phyloP scores from a whole-genome alignment of 805 yeast genomes.

The Lachancea dasiensis region DNA sequence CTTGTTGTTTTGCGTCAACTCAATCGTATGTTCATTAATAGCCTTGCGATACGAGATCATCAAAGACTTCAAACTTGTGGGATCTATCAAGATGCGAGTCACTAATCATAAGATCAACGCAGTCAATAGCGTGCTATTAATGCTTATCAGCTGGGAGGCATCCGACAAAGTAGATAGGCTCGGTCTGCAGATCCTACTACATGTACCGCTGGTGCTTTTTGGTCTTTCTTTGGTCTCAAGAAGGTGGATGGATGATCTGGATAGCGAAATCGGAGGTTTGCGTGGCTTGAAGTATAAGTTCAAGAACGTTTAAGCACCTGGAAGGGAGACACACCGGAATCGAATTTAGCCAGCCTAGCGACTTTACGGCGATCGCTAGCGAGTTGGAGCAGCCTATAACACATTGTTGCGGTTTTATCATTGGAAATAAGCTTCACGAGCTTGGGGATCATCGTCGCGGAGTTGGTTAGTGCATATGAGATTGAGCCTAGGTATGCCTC shows the following conservation, averaged over 20 bases:
- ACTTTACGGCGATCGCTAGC: constrained; percentile 3
- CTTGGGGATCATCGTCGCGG: constrained; percentile 21
- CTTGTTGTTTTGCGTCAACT: constrained; percentile 15
- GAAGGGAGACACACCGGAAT: constrained; percentile 3
- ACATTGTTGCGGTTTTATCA: constrained; percentile 23
- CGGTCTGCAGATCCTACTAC: constrained; percentile 14
- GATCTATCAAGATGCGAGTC: constrained; percentile 14
- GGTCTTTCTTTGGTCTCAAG: constrained; percentile 16
- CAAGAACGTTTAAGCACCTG: constrained; percentile 22
- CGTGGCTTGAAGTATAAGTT: constrained; percentile 28
- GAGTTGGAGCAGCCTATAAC: constrained; percentile 15
- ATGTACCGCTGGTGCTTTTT: constrained; percentile 24
- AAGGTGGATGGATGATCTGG: constrained; percentile 22
- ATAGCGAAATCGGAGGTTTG: constrained; percentile 20
- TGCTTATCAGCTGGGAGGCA: constrained; percentile 26
- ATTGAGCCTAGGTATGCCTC: constrained; percentile 22
- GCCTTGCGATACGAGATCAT: constrained; percentile 24
- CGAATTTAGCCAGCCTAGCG: constrained; percentile 6
- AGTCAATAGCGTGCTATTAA: constrained; percentile 20
- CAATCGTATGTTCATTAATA: constrained; percentile 24
- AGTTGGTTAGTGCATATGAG: constrained; percentile 23
- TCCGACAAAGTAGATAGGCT: constrained; percentile 16
- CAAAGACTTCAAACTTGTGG: constrained; percentile 17
- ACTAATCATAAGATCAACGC: constrained; percentile 18
- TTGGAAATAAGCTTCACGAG: constrained; percentile 15